Conservation (phyloP, 2,329 filamentous ascomycete species). For the Raffaelea ambrosiae region DNA sequence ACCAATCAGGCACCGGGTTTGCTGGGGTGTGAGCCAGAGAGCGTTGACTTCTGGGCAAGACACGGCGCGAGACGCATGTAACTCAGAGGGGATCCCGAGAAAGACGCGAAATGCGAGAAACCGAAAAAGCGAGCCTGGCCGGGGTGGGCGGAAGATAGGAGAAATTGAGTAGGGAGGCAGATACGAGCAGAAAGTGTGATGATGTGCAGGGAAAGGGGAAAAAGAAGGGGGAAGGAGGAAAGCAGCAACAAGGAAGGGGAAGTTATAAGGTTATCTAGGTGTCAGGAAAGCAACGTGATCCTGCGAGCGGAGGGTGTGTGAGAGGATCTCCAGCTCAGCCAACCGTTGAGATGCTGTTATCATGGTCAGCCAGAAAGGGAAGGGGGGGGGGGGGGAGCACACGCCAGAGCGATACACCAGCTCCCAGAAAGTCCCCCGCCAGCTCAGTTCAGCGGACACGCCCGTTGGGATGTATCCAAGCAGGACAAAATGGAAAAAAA, state of each 20-base stretch:
- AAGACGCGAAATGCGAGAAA: background rate
- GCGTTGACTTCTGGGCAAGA: no score
- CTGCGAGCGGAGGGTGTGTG: background rate
- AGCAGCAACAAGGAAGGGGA: background rate
- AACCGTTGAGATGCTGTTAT: conserved; percentile 8
- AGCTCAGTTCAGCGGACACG: no score
- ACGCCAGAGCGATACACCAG: no score
- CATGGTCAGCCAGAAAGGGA: background rate
- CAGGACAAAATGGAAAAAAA: no score
- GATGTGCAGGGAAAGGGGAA: background rate
- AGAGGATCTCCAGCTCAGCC: background rate
- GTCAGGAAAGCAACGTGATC: background rate
- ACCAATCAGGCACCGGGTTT: no score
- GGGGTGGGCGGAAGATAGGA: background rate
- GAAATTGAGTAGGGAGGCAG: background rate
- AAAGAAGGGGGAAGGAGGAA: conserved; percentile 1
- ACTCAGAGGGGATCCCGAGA: no score
- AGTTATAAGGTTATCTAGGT: background rate
- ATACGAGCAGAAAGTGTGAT: background rate
- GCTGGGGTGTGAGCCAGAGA: no score
- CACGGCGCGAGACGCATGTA: no score
- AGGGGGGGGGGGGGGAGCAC: no score
- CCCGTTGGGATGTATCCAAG: no score
- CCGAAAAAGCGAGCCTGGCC: background rate
- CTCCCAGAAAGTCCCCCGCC: no score